Percentiles rank a stretch among this genome's conserved stretches.
Conservation (phyloP, 305 asterid genomes). For the Rubia occidens region DNA sequence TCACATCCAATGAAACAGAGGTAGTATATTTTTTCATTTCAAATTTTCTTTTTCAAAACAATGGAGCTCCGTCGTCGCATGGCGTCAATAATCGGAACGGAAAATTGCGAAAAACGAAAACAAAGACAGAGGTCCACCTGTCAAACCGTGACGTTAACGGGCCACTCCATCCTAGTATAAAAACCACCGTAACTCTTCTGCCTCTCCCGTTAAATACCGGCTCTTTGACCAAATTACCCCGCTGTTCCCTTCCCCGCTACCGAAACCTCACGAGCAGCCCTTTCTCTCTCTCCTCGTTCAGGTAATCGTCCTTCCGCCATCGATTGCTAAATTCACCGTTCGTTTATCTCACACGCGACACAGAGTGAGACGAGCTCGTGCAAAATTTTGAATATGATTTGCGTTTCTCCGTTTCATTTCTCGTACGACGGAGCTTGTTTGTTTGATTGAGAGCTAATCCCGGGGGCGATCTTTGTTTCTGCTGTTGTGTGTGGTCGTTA, state of each 20-base stretch:
- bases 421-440: conserved; percentile 1
- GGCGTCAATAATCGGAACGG: not conserved
- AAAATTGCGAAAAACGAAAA: not conserved
- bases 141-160: conserved; percentile 15
- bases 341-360: not conserved
- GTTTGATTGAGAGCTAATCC: conserved; percentile 13
- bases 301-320: conserved; percentile 3
- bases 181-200: not conserved
- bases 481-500: conserved; percentile 25
- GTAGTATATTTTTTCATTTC: no score
- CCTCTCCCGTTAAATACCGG: conserved; percentile 3
- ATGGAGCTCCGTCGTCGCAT: not conserved
- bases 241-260: conserved; percentile 13
- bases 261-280: conserved; percentile 3
- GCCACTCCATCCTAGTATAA: not conserved
- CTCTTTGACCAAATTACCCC: conserved; percentile 17
- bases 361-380: not conserved
- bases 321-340: not conserved
- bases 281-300: conserved; percentile 1
- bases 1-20: no score
- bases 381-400: not conserved
- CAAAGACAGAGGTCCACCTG: conserved; percentile 1
- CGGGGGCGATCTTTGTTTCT: conserved; percentile 19
- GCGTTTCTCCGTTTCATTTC: not conserved
- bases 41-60: no score